Evolutionary conservation across 2,329 filamentous ascomycete genomes (phyloP).

Genomic region (Pyricularia sp.): DNA sequence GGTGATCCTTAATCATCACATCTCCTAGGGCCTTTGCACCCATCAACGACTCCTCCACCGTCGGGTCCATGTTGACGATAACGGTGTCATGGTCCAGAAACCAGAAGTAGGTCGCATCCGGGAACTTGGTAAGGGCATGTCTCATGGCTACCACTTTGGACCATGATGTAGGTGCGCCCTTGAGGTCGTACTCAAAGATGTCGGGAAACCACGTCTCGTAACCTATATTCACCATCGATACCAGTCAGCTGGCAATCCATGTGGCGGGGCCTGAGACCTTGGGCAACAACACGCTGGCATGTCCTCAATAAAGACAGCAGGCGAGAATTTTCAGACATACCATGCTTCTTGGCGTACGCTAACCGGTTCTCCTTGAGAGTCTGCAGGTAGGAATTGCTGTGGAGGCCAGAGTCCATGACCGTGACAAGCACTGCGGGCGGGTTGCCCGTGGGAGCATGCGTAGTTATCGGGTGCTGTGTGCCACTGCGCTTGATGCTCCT

Average conservation of each 20-base stretch:
- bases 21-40: conserved; percentile 56
- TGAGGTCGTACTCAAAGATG: conserved; percentile 64
- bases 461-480: conserved; percentile 6
- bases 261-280: neutral
- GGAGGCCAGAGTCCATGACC: conserved; percentile 49
- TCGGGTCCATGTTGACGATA: conserved; percentile 73
- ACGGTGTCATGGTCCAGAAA: conserved; percentile 76
- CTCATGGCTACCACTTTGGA: conserved; percentile 75
- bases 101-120: conserved; percentile 75
- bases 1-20: conserved; percentile 74
- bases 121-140: conserved; percentile 75
- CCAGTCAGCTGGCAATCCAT: conserved; percentile 8
- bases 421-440: conserved; percentile 65
- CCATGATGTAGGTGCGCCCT: conserved; percentile 55
- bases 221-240: conserved; percentile 40
- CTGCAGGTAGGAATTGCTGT: conserved; percentile 58
- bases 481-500: neutral
- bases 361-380: conserved; percentile 74
- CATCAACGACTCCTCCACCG: conserved; percentile 64
- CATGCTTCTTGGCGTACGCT: conserved; percentile 78
- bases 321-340: conserved; percentile 38
- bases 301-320: neutral
- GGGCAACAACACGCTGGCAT: neutral
- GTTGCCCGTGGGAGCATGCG: conserved; percentile 37
- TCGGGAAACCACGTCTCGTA: conserved; percentile 80